Base-by-base conservation (phyloP, 2,329 filamentous ascomycete genomes). In the Neophaeococcomyces aloes region DNA sequence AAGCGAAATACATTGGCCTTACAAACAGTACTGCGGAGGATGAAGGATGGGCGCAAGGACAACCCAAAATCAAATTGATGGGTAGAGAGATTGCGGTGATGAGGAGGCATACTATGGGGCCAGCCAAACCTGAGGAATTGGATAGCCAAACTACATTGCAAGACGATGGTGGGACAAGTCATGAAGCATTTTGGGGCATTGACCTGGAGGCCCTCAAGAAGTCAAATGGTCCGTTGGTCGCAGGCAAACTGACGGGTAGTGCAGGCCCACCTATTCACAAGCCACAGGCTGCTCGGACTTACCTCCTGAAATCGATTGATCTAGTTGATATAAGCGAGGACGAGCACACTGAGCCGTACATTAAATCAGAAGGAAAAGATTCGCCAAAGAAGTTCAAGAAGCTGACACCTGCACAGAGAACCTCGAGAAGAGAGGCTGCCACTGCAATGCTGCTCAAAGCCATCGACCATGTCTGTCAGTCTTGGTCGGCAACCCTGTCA, bases 1-100 rank as follows among this genome's bases (percentile, higher is more conserved):
- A 88, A 62, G 86, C 86, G 7, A 71, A 80, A 21, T 82, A 75
- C 49, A 64, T 94, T 23, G 86, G 86, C 0, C 67, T 94, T 15
- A 78, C 83, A 49, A 76, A 76, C 0, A 69, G 72, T 6, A 72
- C 71, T 29, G 81, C 78, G 0, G 81, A 84, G 35, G 76, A 84
- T 30, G 76, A 83, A 55, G 79, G 78, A 0, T 83, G 81, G 71
- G 82, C 81, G 0, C 72, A 81, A 46, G 85, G 86, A 0, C 85
- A 91, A 60, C 85, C 86, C 0, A 72, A 74, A 21, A 70, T 89
- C 3, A 78, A 64, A 43, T 72, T 93, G 8, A 74, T 91, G 71
- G 82, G 81, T 0, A 74, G 85, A 42, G 78, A 86, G 40, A 67
- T 93, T 11, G 72, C 75, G 3, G 83, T 91, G 1, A 68, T 94